phyloP scores from a whole-genome alignment of 2,329 filamentous ascomycete species.

The Setomelanomma holmii region DNA sequence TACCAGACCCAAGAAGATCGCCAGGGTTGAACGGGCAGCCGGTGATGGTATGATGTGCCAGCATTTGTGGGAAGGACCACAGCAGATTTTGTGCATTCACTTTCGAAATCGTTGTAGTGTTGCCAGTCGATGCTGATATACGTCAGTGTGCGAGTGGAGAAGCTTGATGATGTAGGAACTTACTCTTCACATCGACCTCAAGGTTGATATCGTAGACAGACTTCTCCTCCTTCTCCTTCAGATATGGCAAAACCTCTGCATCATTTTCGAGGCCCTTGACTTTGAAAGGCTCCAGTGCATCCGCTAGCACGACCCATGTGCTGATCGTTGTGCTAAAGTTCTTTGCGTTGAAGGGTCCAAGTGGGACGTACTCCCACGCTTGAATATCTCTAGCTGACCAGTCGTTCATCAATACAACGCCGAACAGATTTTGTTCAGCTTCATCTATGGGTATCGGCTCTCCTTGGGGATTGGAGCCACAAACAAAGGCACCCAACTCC shows the following conservation, averaged over 20 bases:
- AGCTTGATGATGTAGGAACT: slow-evolving; percentile 11
- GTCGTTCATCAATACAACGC: slow-evolving; percentile 83
- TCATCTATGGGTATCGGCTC: slow-evolving; percentile 67
- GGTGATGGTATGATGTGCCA: slow-evolving; percentile 78
- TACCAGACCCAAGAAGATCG: slow-evolving; percentile 79
- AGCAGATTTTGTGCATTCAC: slow-evolving; percentile 72
- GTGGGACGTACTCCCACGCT: slow-evolving; percentile 81
- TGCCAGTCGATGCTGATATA: slow-evolving; percentile 52
- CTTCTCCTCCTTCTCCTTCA: slow-evolving; percentile 66
- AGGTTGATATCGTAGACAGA: slow-evolving; percentile 74
- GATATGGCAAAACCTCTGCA: slow-evolving; percentile 64
- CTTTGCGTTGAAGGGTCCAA: slow-evolving; percentile 84
- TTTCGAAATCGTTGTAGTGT: slow-evolving; percentile 64
- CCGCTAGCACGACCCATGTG: slow-evolving; percentile 78
- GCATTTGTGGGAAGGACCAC: slow-evolving; percentile 86
- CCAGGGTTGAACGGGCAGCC: slow-evolving; percentile 77
- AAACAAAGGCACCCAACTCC: slow-evolving; percentile 79
- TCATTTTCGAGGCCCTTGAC: slow-evolving; percentile 63
- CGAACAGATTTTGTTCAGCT: slow-evolving; percentile 77
- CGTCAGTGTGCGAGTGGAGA: slow-evolving; percentile 18
- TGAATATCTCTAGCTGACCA: slow-evolving; percentile 87
- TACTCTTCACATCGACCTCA: slow-evolving; percentile 67
- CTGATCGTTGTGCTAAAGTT: slow-evolving; percentile 82
- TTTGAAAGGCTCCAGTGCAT: slow-evolving; percentile 75
- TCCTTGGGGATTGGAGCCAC: slow-evolving; percentile 69